These are phyloP conservation scores for Pseudotulostoma volvatum DNA, from an alignment of 495 filamentous ascomycete species.

Conservation along the genomic window DNA sequence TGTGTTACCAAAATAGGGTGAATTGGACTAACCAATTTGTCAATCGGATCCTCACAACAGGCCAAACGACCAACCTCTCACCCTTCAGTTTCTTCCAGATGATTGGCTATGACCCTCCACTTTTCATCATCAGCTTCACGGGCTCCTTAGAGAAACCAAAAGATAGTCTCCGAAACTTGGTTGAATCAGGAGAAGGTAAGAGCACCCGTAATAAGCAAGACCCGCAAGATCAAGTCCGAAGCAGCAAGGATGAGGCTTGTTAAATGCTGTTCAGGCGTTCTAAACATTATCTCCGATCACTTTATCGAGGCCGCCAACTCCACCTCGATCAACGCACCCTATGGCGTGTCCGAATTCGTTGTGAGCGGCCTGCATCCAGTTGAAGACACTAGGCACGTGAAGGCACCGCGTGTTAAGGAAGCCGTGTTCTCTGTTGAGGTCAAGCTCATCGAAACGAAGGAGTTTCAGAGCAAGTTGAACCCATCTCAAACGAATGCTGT, in stretches of 20 bases:
- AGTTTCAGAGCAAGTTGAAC: constrained; percentile 52
- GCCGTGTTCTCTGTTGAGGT: constrained; percentile 69
- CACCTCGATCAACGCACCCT: constrained; percentile 59
- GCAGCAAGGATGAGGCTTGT: background rate
- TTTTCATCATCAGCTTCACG: constrained; percentile 67
- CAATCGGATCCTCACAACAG: no score
- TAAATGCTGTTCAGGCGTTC: constrained; percentile 32
- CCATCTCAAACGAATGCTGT: constrained; percentile 56
- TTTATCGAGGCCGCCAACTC: constrained; percentile 81
- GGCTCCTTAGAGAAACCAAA: constrained; percentile 41
- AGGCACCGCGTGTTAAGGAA: constrained; percentile 60
- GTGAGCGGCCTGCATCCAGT: constrained; percentile 60
- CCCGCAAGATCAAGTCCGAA: no score
- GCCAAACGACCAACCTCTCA: constrained; percentile 53
- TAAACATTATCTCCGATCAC: constrained; percentile 77
- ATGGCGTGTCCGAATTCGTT: constrained; percentile 68
- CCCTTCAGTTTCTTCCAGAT: constrained; percentile 78
- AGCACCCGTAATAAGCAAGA: no score
- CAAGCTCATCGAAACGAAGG: constrained; percentile 52
- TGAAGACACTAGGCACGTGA: constrained; percentile 43
- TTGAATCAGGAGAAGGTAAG: constrained; percentile 44
- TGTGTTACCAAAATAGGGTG: background rate
- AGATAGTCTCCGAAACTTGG: constrained; percentile 61
- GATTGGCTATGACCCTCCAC: constrained; percentile 75
- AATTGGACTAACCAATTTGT: no score